phyloP scores from a whole-genome alignment of 371 early-diverging fungal species.

The Haplosporangium sp. region DNA sequence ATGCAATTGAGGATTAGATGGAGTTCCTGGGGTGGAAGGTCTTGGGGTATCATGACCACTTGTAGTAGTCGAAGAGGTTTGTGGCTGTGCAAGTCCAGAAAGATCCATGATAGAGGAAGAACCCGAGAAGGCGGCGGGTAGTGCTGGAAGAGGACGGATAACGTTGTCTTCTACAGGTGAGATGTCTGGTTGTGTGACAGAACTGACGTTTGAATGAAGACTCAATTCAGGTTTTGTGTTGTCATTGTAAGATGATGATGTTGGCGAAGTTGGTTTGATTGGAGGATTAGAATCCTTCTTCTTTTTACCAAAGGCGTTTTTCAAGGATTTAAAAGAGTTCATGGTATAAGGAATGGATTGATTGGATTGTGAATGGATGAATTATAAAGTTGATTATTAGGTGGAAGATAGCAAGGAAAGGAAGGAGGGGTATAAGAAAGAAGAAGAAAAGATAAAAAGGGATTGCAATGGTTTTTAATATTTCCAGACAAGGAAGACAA shows the following conservation, averaged over 20 bases:
- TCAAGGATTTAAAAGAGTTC: slow-evolving; percentile 23
- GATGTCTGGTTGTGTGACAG: slow-evolving; percentile 18
- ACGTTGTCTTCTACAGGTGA: background rate
- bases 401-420: background rate
- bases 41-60: background rate
- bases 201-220: slow-evolving; percentile 33
- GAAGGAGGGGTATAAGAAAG: background rate
- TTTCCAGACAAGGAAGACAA: too few relatives aligned
- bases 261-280: slow-evolving; percentile 14
- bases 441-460: background rate
- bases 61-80: background rate
- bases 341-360: background rate
- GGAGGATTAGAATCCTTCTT: slow-evolving; percentile 23
- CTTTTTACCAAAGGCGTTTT: slow-evolving; percentile 11
- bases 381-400: background rate
- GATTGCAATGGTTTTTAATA: too few relatives aligned
- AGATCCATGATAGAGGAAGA: slow-evolving; percentile 21
- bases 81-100: slow-evolving; percentile 18
- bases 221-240: slow-evolving; percentile 5
- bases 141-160: slow-evolving; percentile 10
- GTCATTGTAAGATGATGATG: background rate
- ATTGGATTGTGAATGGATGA: background rate
- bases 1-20: slow-evolving; percentile 31
- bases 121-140: slow-evolving; percentile 6
- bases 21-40: slow-evolving; percentile 1